Evolutionary conservation across 2,329 filamentous ascomycete genomes (phyloP).

Genomic region (Harringtonia lauricola): DNA sequence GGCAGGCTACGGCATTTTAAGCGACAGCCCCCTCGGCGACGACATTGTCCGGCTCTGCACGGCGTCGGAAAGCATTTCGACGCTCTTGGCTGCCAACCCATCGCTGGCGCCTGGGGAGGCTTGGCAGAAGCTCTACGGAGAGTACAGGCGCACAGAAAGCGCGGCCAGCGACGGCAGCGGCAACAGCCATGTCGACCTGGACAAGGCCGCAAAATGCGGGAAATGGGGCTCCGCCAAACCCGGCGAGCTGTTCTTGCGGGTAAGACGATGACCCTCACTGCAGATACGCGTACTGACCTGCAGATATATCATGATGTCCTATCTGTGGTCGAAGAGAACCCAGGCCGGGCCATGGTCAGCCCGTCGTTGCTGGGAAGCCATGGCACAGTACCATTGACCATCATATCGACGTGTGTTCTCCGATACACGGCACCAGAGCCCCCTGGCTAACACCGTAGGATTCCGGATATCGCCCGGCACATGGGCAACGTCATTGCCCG

Average conservation of each 20-base stretch:
- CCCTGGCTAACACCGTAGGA: conserved; percentile 16
- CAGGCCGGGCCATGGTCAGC: conserved; percentile 37
- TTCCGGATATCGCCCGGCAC: conserved; percentile 62
- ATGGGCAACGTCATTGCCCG: conserved; percentile 66
- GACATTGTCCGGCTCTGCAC: conserved; percentile 41
- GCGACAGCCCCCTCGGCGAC: conserved; percentile 24
- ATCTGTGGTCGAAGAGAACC: conserved; percentile 39
- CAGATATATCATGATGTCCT: conserved; percentile 57
- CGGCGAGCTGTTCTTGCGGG: conserved; percentile 55
- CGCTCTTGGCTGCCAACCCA: conserved; percentile 42
- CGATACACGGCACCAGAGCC: not conserved
- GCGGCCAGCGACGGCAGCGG: conserved; percentile 4
- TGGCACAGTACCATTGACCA: conserved; percentile 56
- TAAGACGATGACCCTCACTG: conserved; percentile 15
- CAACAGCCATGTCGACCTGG: conserved; percentile 33
- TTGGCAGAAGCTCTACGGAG: conserved; percentile 43
- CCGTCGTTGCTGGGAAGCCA: conserved; percentile 39
- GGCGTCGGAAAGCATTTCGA: conserved; percentile 42
- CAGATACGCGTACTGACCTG: not conserved
- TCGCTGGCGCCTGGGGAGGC: conserved; percentile 39
- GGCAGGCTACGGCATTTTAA: conserved; percentile 1
- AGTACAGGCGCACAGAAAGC: conserved; percentile 11
- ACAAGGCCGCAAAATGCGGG: conserved; percentile 48
- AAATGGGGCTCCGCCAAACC: conserved; percentile 54
- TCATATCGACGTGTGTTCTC: conserved; percentile 43